phyloP scores from a whole-genome alignment of 2,329 filamentous ascomycete species.

The Hypomyces rosellus region DNA sequence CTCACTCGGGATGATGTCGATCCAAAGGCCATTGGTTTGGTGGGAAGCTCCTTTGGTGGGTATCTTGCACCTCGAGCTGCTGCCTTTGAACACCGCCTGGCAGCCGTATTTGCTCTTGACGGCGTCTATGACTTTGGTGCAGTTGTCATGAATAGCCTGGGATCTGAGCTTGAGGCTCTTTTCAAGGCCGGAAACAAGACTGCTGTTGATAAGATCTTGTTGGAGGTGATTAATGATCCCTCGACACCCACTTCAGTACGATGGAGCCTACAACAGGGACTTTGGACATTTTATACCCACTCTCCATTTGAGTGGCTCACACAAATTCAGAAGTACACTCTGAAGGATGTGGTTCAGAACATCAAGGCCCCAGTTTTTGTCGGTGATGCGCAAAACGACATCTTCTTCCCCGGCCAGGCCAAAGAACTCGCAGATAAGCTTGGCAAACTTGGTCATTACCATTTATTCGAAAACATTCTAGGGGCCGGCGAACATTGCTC shows the following conservation, averaged over 20 bases:
- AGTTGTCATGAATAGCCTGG: conserved; percentile 3
- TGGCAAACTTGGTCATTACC: conserved; percentile 10
- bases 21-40: conserved; percentile 24
- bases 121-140: conserved; percentile 29
- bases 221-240: not conserved
- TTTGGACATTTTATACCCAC: conserved; percentile 21
- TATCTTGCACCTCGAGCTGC: conserved; percentile 35
- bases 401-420: conserved; percentile 14
- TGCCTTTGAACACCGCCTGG: conserved; percentile 37
- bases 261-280: conserved; percentile 21
- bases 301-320: conserved; percentile 19
- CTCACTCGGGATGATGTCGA: conserved; percentile 23
- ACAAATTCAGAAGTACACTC: not conserved
- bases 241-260: conserved; percentile 11
- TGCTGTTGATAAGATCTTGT: conserved; percentile 16
- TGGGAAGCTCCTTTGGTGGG: conserved; percentile 37
- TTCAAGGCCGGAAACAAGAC: conserved; percentile 3
- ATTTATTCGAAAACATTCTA: conserved; percentile 11
- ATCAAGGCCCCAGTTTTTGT: conserved; percentile 19
- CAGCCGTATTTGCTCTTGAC: conserved; percentile 33
- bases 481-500: conserved; percentile 15
- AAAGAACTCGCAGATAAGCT: conserved; percentile 10
- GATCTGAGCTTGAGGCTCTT: not conserved
- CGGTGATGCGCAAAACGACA: conserved; percentile 18
- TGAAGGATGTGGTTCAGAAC: conserved; percentile 13